Evolutionary conservation across 2,329 filamentous ascomycete species (phyloP), one percentile per base, ranked within the genome.

Genomic region (Fonsecaea pedrosoi): DNA sequence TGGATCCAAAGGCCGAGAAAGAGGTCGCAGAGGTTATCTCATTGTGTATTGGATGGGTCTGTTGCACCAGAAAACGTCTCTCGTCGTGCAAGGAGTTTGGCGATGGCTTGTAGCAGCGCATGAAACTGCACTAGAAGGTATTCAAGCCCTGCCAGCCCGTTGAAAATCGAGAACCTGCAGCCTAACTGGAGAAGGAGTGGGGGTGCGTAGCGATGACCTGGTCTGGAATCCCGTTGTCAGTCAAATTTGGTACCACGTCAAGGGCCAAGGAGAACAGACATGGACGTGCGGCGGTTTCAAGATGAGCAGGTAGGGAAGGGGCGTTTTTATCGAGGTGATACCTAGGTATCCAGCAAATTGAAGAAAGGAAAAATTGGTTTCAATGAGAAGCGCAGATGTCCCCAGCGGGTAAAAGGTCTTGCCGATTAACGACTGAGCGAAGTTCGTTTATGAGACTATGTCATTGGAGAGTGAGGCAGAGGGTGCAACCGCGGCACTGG

Each of bases 141-240:
- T 63, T 63, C 55, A 38, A 30, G 13, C 30, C 38, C 59, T 50
- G 30, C n/a, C 57, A 60, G 57, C 42, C 34, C 25, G 45, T 54
- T 61, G 34, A 25, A 32, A 50, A 15, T 48, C 38, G 57, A 60
- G 57, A 25, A 37, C 30, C 4, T 37, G 34, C 30, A 55, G 34
- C 38, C 45, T n/a, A 54, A 18, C 21, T 7, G 35, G 9, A 32
- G 13, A 13, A 55, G 25, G 54, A 38, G 34, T 30, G 18, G 37
- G 59, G 45, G 12, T 34, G 48, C 10, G 59, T 30, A 54, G 63
- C 59, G 58, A 42, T 56, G 45, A 54, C 57, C 62, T 18, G 63
- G 64, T 69, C 64, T 67, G 58, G 67, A 69, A 55, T 38, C 50
- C 34, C 50, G 54, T 18, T n/a, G 57, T 66, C 60, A 63, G 59